phyloP scores from a whole-genome alignment of 1,284 basidiomycete species.

The Pseudomicrostroma phylloplanum region DNA sequence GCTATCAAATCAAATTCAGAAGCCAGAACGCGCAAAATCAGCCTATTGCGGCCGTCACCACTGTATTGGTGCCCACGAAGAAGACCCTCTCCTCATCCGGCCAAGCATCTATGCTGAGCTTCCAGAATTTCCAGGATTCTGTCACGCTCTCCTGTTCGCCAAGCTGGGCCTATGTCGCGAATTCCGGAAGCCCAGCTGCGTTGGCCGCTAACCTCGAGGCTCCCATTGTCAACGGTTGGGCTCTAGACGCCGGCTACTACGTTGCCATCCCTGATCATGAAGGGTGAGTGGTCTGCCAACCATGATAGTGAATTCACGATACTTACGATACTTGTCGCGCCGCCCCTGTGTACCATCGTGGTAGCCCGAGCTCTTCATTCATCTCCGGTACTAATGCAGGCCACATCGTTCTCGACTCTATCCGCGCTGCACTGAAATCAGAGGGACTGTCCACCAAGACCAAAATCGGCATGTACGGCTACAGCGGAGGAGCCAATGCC shows the following conservation, averaged over 20 bases:
- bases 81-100: background rate
- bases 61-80: constrained; percentile 11
- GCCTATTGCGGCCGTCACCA: constrained; percentile 15
- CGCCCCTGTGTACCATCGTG: too few species aligned
- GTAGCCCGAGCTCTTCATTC: constrained; percentile 16
- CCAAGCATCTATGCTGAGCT: constrained; percentile 11
- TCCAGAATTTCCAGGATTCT: constrained; percentile 10
- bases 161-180: constrained; percentile 11
- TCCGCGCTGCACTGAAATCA: constrained; percentile 3
- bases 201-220: constrained; percentile 7
- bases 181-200: background rate
- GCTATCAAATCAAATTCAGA: constrained; percentile 14
- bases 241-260: constrained; percentile 36
- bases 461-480: constrained; percentile 15
- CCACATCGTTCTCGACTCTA: constrained; percentile 12
- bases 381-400: constrained; percentile 15
- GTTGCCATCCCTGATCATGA: constrained; percentile 41
- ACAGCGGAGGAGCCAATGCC: constrained; percentile 18
- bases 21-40: constrained; percentile 8
- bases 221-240: constrained; percentile 28
- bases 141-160: constrained; percentile 10
- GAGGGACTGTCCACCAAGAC: background rate
- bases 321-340: too few species aligned
- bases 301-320: constrained; percentile 27
- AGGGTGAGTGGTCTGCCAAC: constrained; percentile 16